Evolutionary conservation across 1,139 yeast species (phyloP).

Genomic region (Yamadazyma conglobata): DNA sequence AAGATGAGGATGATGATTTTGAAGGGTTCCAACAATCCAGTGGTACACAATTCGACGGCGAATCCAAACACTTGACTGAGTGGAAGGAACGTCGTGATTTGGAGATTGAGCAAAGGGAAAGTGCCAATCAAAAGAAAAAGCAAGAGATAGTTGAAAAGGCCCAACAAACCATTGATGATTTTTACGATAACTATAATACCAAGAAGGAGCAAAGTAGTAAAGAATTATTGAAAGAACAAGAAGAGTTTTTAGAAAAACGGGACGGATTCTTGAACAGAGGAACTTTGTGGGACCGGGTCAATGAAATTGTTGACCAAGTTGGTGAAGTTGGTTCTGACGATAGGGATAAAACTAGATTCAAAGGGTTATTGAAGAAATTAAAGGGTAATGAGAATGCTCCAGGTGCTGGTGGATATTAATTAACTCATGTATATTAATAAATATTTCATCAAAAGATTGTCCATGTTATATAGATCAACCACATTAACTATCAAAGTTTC

Average conservation of each 20-base stretch:
- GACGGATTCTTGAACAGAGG: constrained; percentile 74
- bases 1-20: constrained; percentile 22
- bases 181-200: constrained; percentile 86
- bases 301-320: constrained; percentile 43
- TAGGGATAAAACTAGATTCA: constrained; percentile 70
- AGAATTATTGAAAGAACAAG: constrained; percentile 64
- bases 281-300: constrained; percentile 87
- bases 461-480: background rate
- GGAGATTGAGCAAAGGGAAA: constrained; percentile 82
- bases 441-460: background rate
- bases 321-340: constrained; percentile 45
- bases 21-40: constrained; percentile 22
- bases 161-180: constrained; percentile 84
- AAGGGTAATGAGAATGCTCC: constrained; percentile 72
- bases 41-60: constrained; percentile 29
- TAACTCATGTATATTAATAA: background rate
- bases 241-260: constrained; percentile 68
- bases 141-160: constrained; percentile 73
- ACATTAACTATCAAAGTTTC: background rate
- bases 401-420: constrained; percentile 46
- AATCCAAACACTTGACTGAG: constrained; percentile 57
- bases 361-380: constrained; percentile 59
- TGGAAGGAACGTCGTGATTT: constrained; percentile 85
- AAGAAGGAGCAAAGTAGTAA: constrained; percentile 75
- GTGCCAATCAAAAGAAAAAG: constrained; percentile 62